These are phyloP conservation scores for Senna siamea DNA, from an alignment of 306 rosid species.

Conservation along the genomic window DNA sequence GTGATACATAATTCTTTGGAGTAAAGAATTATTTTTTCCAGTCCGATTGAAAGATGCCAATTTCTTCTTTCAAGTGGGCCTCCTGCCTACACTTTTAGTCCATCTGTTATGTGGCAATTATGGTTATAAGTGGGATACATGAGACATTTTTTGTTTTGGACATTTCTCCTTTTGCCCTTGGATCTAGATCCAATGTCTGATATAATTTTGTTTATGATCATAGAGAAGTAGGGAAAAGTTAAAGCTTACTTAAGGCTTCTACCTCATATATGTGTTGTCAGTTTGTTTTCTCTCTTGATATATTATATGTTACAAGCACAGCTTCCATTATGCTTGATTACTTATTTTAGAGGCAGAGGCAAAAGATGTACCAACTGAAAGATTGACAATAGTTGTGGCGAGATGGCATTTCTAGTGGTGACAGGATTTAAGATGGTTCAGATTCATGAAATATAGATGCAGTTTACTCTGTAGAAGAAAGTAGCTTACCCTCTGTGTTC, in stretches of 20 bases:
- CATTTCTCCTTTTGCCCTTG: too few relatives aligned
- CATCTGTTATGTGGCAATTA: slow-evolving; percentile 26
- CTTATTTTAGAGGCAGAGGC: slow-evolving; percentile 38
- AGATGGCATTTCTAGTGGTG: too few relatives aligned
- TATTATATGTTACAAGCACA: background rate
- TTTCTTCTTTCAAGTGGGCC: slow-evolving; percentile 19
- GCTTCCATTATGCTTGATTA: slow-evolving; percentile 29
- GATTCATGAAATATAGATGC: too few relatives aligned
- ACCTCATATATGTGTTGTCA: too few relatives aligned
- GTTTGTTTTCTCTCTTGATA: slow-evolving; percentile 15
- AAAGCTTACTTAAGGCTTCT: too few relatives aligned
- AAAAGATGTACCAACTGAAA: slow-evolving; percentile 23
- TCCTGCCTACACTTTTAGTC: slow-evolving; percentile 34
- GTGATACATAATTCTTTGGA: slow-evolving; percentile 30
- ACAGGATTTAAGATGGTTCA: too few relatives aligned
- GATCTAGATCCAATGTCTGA: too few relatives aligned
- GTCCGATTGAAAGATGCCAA: slow-evolving; percentile 25
- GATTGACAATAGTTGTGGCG: slow-evolving; percentile 26
- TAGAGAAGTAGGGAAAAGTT: too few relatives aligned
- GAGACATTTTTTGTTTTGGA: too few relatives aligned
- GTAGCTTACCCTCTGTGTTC: too few relatives aligned
- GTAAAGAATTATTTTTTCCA: slow-evolving; percentile 26
- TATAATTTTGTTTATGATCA: too few relatives aligned
- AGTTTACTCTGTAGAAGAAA: too few relatives aligned
- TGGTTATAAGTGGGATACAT: slow-evolving; percentile 29